A percentile compares a stretch with the other conserved stretches of the same genome.
These are phyloP conservation scores for Symbiodinium pilosum DNA, from an alignment of 73 alveolate species.

Conservation along the genomic window DNA sequence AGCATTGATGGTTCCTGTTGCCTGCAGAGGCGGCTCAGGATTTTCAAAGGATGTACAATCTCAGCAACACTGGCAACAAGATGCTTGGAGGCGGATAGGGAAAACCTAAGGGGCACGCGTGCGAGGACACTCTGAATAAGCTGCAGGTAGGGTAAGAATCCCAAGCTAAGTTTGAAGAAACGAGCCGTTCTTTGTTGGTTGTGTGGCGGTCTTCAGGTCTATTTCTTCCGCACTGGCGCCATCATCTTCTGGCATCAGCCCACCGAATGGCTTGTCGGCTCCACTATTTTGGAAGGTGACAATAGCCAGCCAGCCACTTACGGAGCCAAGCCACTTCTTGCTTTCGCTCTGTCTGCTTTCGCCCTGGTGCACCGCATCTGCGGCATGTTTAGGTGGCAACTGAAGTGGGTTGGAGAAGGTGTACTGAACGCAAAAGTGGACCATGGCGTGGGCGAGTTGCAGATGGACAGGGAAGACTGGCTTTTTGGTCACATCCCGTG, in stretches of 20 bases:
- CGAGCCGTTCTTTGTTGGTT: no score
- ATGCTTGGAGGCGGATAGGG: no score
- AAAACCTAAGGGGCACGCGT: no score
- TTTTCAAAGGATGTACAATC: no score
- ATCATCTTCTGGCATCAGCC: constrained; percentile 68
- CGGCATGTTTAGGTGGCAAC: no score
- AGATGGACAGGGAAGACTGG: constrained; percentile 28
- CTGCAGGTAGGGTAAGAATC: not conserved
- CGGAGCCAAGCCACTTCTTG: not conserved
- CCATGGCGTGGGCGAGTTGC: constrained; percentile 58
- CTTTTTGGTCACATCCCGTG: not conserved
- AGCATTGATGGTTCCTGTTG: no score
- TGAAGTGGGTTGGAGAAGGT: constrained; percentile 65
- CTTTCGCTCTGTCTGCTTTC: not conserved
- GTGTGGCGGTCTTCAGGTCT: no score
- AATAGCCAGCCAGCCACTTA: not conserved
- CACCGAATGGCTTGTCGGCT: constrained; percentile 47
- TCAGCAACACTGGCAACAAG: no score
- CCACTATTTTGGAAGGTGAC: constrained; percentile 47
- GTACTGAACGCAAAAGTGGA: constrained; percentile 60
- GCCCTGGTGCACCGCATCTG: not conserved
- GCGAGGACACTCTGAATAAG: no score
- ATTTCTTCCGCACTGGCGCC: constrained; percentile 60
- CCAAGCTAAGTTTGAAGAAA: not conserved
- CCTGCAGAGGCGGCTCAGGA: no score